phyloP scores from a whole-genome alignment of 192 early-diverging fungal species.

The Coemansia sp. region DNA sequence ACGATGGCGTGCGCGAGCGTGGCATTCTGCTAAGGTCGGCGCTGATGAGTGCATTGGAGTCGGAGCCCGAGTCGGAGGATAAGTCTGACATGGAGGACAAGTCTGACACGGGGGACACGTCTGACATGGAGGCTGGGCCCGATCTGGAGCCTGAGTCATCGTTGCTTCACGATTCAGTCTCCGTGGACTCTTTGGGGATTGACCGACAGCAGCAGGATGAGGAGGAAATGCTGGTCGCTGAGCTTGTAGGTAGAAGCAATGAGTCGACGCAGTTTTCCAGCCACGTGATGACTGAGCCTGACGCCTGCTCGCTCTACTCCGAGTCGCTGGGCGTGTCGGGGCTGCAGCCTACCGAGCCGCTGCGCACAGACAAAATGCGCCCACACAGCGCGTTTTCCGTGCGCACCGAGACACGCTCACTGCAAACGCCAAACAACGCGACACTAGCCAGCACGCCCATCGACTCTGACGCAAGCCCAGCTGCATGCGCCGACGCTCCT shows the following conservation, averaged over 20 bases:
- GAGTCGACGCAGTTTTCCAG: neutral
- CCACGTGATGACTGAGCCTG: neutral
- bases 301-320: neutral
- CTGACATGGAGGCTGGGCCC: neutral
- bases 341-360: neutral
- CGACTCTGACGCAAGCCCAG: neutral
- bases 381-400: neutral
- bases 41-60: conserved; percentile 23
- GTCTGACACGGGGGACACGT: neutral
- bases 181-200: no score
- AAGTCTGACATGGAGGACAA: neutral
- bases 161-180: no score
- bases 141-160: no score
- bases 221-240: no score
- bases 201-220: no score
- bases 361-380: neutral
- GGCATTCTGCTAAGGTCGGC: conserved; percentile 46
- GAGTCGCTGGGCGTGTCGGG: conserved; percentile 14
- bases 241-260: no score
- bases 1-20: conserved; percentile 44
- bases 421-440: neutral
- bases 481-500: neutral
- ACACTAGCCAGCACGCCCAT: neutral
- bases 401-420: neutral
- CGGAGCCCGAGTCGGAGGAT: neutral